phyloP scores from a whole-genome alignment of 106 monocot species.

The Apostasia shenzhenica region DNA sequence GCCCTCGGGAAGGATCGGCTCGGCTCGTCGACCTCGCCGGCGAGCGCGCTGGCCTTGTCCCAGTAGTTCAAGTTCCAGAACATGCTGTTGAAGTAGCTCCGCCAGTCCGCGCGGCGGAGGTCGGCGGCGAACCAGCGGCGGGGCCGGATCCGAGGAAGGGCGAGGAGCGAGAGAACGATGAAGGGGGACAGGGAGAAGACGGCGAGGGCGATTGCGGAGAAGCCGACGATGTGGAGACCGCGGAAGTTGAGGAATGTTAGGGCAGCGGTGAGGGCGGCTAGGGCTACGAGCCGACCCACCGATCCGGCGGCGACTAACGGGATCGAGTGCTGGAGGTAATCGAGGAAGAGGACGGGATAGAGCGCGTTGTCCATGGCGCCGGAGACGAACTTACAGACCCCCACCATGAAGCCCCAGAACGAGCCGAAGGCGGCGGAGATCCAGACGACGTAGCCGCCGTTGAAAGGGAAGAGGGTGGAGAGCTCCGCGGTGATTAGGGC shows the following conservation, averaged over 20 bases:
- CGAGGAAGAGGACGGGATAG: slow-evolving; percentile 88
- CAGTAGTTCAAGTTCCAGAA: slow-evolving; percentile 96
- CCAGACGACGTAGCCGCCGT: slow-evolving; percentile 85
- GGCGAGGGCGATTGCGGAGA: slow-evolving; percentile 56
- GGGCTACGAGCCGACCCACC: slow-evolving; percentile 17
- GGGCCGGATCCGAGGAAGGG: slow-evolving; percentile 47
- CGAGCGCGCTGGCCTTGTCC: slow-evolving; percentile 90
- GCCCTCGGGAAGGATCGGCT: slow-evolving; percentile 63
- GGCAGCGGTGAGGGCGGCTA: slow-evolving; percentile 36
- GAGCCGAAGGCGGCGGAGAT: slow-evolving; percentile 58
- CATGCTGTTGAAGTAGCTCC: slow-evolving; percentile 73
- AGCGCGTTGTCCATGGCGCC: slow-evolving; percentile 84
- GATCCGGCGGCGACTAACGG: slow-evolving; percentile 15
- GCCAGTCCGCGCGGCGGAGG: slow-evolving; percentile 15
- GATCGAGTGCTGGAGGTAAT: slow-evolving; percentile 43
- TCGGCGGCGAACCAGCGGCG: slow-evolving; percentile 46
- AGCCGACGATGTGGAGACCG: slow-evolving; percentile 78
- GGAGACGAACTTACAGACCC: slow-evolving; percentile 66
- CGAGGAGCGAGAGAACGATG: slow-evolving; percentile 40
- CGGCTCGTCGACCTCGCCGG: slow-evolving; percentile 80
- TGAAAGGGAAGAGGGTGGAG: slow-evolving; percentile 51
- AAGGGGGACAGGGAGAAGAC: slow-evolving; percentile 79
- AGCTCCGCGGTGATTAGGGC: slow-evolving; percentile 89
- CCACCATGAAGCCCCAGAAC: slow-evolving; percentile 65
- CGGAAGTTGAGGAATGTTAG: slow-evolving; percentile 87